These are phyloP conservation scores for Pseudogymnoascus sp. DNA, from an alignment of 2,329 filamentous ascomycete species.

Conservation along the genomic window DNA sequence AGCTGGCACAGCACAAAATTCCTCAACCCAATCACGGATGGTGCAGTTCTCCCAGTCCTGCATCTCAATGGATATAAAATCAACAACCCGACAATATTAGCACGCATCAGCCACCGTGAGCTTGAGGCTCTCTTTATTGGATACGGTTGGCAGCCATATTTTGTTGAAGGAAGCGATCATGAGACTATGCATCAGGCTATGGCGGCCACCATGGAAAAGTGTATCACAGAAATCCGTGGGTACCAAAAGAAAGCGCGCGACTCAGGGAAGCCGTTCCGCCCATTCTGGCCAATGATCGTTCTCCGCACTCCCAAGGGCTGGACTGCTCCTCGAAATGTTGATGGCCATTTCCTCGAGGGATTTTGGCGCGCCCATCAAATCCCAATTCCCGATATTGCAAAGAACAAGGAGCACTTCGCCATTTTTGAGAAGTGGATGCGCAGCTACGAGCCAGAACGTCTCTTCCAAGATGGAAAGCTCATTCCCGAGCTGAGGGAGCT, in stretches of 20 bases:
- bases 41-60: slow-evolving; percentile 68
- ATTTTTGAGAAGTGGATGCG: slow-evolving; percentile 70
- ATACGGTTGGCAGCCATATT: slow-evolving; percentile 73
- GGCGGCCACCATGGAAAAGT: slow-evolving; percentile 67
- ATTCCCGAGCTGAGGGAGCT: slow-evolving; percentile 55
- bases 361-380: slow-evolving; percentile 76
- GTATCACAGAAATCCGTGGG: slow-evolving; percentile 59
- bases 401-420: slow-evolving; percentile 58
- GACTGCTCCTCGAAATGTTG: slow-evolving; percentile 66
- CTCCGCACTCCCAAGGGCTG: slow-evolving; percentile 73
- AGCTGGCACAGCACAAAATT: slow-evolving; percentile 80
- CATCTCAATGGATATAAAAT: slow-evolving; percentile 83
- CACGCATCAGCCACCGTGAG: slow-evolving; percentile 67
- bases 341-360: slow-evolving; percentile 63
- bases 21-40: slow-evolving; percentile 69
- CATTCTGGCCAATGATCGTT: slow-evolving; percentile 72
- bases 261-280: slow-evolving; percentile 60
- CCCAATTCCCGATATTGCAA: slow-evolving; percentile 61
- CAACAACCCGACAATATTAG: slow-evolving; percentile 68
- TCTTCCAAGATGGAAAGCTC: slow-evolving; percentile 59
- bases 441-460: slow-evolving; percentile 63
- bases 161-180: slow-evolving; percentile 68
- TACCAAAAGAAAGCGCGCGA: slow-evolving; percentile 66
- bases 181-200: slow-evolving; percentile 75
- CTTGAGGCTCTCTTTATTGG: slow-evolving; percentile 61